Evolutionary conservation across 345 rosid genomes (phyloP), one percentile per base, ranked within the genome.

Genomic region (Euphorbia lathyris): DNA sequence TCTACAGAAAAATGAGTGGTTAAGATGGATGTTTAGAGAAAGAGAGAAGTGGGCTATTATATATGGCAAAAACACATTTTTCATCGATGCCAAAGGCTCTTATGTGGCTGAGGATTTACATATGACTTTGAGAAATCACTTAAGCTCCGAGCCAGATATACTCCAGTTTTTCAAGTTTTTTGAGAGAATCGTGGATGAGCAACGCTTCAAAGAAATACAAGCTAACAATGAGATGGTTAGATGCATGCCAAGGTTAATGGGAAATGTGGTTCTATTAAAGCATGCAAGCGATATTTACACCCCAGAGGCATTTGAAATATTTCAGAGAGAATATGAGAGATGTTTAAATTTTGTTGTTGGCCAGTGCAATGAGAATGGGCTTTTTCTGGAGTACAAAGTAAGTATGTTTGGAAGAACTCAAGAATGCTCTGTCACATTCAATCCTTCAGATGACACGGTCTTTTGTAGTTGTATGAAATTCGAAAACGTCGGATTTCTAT

Each of bases 401-500:
- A 71, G 47, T 1, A 68, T 61, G 14, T 71, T 68, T 68, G 83
- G 75, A 13, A 67, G 57, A 75, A 58, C 40, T 52, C 50, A 23
- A 76, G 80, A 79, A 58, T 66, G 71, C 42, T 12, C 36, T n/a
- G 75, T 79, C 48, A 67, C 62, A 29, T 67, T 71, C 58, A 63
- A 71, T 51, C 68, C 77, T 53, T 69, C 75, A 14, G 74, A 79
- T 67, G 66, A 71, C 45, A 66, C 67, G 3, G 73, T 78, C 38
- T 48, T 36, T 42, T 82, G 81, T 63, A 65, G 68, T 48, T 77
- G 83, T 55, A 72, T 57, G 78, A 76, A 72, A 67, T 74, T 79
- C 65, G 78, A 75, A 67, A 73, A 57, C 70, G 78, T 80, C 32
- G 84, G 80, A 51, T 68, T 82, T 79, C 75, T 78, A 25, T 82